Evolutionary conservation across 2,329 filamentous ascomycete species (phyloP).

Genomic region (Talaromyces sp.): DNA sequence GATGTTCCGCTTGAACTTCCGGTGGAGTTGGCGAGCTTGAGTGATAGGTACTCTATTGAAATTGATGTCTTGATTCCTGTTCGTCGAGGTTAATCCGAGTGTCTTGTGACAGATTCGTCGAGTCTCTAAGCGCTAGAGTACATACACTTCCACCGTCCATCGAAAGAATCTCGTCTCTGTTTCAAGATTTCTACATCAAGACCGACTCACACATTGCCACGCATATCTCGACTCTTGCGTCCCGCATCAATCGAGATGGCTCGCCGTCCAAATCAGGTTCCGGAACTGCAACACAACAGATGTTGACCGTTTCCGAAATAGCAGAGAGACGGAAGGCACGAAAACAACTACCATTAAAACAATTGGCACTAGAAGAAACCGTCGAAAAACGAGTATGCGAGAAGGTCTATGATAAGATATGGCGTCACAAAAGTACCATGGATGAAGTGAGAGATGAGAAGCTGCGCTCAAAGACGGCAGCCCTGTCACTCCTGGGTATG

Average conservation of each 20-base stretch:
- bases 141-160: constrained; percentile 80
- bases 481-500: constrained; percentile 86
- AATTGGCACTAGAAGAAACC: constrained; percentile 77
- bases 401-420: constrained; percentile 81
- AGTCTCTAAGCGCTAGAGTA: constrained; percentile 82
- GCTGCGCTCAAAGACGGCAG: constrained; percentile 87
- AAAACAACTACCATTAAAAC: constrained; percentile 74
- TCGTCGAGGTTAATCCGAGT: not conserved
- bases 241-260: constrained; percentile 67
- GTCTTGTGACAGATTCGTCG: constrained; percentile 69
- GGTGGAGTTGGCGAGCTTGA: constrained; percentile 86
- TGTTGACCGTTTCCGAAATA: constrained; percentile 87
- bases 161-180: constrained; percentile 77
- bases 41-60: constrained; percentile 65
- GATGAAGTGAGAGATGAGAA: constrained; percentile 96
- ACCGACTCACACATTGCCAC: constrained; percentile 81
- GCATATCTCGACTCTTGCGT: constrained; percentile 77
- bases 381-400: constrained; percentile 85
- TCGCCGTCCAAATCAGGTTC: constrained; percentile 54
- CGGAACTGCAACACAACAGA: constrained; percentile 73
- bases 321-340: constrained; percentile 75
- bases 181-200: constrained; percentile 88
- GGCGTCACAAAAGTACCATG: constrained; percentile 84
- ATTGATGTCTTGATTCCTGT: not conserved
- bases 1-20: constrained; percentile 85